These are phyloP conservation scores for Phylloporus arenicola DNA, from an alignment of 768 basidiomycete genomes.

Conservation along the genomic window DNA sequence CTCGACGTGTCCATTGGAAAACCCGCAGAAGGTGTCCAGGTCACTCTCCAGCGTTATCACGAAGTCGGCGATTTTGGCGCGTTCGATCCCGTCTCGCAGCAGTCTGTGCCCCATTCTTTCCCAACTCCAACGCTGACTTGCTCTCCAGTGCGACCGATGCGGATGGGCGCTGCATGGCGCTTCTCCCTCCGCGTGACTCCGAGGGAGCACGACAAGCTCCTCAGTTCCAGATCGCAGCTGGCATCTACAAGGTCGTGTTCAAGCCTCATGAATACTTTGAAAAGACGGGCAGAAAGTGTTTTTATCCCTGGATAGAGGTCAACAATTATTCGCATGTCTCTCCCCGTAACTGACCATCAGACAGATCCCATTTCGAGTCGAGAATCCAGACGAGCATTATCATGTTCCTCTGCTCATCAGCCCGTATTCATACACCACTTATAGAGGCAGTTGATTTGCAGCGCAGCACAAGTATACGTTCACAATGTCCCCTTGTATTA, in stretches of 20 bases:
- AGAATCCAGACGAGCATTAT: slow-evolving; percentile 74
- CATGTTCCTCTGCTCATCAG: slow-evolving; percentile 91
- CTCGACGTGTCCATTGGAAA: slow-evolving; percentile 82
- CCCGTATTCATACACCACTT: slow-evolving; percentile 88
- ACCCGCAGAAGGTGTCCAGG: slow-evolving; percentile 66
- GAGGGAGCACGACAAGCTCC: slow-evolving; percentile 38
- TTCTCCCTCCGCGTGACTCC: slow-evolving; percentile 55
- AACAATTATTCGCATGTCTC: slow-evolving; percentile 6
- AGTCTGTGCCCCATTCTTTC: slow-evolving; percentile 40
- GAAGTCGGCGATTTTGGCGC: slow-evolving; percentile 34
- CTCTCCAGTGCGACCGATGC: slow-evolving; percentile 61
- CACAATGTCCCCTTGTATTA: slow-evolving; percentile 5
- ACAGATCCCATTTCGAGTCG: slow-evolving; percentile 75
- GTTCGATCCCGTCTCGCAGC: slow-evolving; percentile 52
- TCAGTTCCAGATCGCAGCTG: slow-evolving; percentile 36
- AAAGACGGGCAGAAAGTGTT: slow-evolving; percentile 53
- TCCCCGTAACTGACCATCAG: slow-evolving; percentile 7
- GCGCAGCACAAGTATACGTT: slow-evolving; percentile 1
- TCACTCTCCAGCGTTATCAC: slow-evolving; percentile 55
- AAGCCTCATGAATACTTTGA: slow-evolving; percentile 81
- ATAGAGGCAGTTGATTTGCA: slow-evolving; percentile 68
- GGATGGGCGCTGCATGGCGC: slow-evolving; percentile 77
- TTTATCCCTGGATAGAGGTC: slow-evolving; percentile 92
- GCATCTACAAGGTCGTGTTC: slow-evolving; percentile 80
- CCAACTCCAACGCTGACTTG: neutral